phyloP scores from a whole-genome alignment of 176 grass and related monocot species.

The Bonia amplexicaulis region DNA sequence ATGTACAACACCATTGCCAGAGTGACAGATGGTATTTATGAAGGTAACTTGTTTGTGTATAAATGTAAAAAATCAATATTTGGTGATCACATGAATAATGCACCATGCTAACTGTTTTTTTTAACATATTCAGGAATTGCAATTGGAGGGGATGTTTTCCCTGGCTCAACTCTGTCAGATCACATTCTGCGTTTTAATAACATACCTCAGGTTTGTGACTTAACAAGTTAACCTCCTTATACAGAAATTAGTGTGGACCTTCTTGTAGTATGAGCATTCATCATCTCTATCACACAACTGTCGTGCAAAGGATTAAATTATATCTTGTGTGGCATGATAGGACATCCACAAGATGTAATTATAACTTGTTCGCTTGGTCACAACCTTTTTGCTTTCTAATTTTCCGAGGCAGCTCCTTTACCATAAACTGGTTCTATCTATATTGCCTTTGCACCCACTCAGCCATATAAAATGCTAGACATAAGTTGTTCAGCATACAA shows the following conservation, averaged over 20 bases:
- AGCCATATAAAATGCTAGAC: not conserved
- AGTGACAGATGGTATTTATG: slow-evolving; percentile 99
- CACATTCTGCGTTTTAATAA: slow-evolving; percentile 97
- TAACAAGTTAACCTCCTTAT: not conserved
- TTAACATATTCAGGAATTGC: slow-evolving; percentile 68
- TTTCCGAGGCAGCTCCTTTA: slow-evolving; percentile 1
- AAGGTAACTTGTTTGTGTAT: slow-evolving; percentile 53
- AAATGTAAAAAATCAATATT: not conserved
- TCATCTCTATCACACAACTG: not conserved
- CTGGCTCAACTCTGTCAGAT: slow-evolving; percentile 94
- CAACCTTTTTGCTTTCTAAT: not conserved
- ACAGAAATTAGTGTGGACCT: not conserved
- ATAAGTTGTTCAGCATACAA: not conserved
- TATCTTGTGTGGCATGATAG: not conserved
- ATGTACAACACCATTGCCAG: slow-evolving; percentile 95
- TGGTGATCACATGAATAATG: not conserved
- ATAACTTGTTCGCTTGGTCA: not conserved
- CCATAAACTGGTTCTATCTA: not conserved
- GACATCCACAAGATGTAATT: not conserved
- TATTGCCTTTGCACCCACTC: not conserved
- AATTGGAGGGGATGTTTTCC: slow-evolving; percentile 99
- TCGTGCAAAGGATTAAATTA: not conserved
- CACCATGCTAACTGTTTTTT: not conserved
- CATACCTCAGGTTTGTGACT: slow-evolving; percentile 74
- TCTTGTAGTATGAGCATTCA: not conserved